Percentiles rank a stretch among this genome's conserved stretches.
Evolutionary conservation across 805 yeast genomes (phyloP).

Genomic region (Isabelozyma heimii): DNA sequence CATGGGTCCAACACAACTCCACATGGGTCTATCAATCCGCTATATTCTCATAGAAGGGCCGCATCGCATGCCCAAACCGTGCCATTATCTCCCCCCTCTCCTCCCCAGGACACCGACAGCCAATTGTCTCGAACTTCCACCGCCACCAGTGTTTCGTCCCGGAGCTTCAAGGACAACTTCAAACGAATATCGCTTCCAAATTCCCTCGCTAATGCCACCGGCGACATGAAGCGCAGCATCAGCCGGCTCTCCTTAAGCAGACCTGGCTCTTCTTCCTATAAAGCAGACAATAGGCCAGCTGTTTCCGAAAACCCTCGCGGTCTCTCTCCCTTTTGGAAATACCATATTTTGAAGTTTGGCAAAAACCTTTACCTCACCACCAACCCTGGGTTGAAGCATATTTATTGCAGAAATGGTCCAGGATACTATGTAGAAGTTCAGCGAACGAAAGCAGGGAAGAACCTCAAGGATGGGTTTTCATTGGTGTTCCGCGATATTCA

Average conservation of each 20-base stretch:
- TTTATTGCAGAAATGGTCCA: constrained; percentile 59
- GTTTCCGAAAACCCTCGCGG: not conserved
- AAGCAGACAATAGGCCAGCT: not conserved
- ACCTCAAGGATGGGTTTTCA: constrained; percentile 17
- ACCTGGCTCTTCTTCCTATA: not conserved
- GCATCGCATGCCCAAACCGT: not conserved
- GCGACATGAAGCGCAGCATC: not conserved
- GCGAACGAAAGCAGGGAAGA: constrained; percentile 10
- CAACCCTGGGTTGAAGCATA: constrained; percentile 60
- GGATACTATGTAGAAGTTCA: constrained; percentile 52
- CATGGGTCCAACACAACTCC: too few relatives aligned
- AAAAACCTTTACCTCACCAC: constrained; percentile 62
- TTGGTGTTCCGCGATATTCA: constrained; percentile 23
- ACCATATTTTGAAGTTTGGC: constrained; percentile 56
- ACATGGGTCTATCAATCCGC: not conserved
- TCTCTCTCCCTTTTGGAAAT: constrained; percentile 52
- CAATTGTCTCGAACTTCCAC: not conserved
- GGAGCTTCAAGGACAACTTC: not conserved
- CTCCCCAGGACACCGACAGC: not conserved
- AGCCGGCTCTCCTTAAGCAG: not conserved
- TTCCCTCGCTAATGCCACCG: not conserved
- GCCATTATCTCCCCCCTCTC: not conserved
- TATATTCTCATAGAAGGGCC: not conserved
- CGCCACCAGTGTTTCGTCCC: not conserved
- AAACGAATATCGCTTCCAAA: not conserved